A percentile compares a stretch with the other conserved stretches of the same genome.
These are phyloP conservation scores for Lepidium didymum DNA, from an alignment of 345 rosid genomes.

Conservation along the genomic window DNA sequence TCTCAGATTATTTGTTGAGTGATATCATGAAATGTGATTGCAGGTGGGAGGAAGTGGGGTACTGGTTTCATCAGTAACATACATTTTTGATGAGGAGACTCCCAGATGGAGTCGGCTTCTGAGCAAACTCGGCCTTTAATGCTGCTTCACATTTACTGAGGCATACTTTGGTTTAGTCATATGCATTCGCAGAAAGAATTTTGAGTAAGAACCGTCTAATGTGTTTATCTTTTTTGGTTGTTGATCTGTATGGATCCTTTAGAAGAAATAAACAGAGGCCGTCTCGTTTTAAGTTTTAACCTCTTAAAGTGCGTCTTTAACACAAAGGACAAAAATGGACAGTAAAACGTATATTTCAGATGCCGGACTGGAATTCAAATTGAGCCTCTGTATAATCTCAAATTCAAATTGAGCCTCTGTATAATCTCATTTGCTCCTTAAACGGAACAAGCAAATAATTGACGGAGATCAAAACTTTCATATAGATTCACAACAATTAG, in stretches of 20 bases:
- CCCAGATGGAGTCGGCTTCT: slow-evolving; percentile 84
- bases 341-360: not conserved
- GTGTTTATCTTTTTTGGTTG: not conserved
- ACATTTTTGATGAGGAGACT: slow-evolving; percentile 88
- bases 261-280: not conserved
- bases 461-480: not conserved
- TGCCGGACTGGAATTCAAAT: not conserved
- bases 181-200: not conserved
- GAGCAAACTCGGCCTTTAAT: slow-evolving; percentile 45
- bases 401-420: no score
- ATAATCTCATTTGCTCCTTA: not conserved
- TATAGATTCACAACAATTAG: not conserved
- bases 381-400: not conserved
- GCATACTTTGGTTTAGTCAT: not conserved
- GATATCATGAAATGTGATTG: slow-evolving; percentile 19
- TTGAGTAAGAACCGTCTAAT: not conserved
- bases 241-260: not conserved
- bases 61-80: slow-evolving; percentile 78
- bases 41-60: slow-evolving; percentile 95
- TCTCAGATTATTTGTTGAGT: not conserved
- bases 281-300: not conserved
- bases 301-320: not conserved
- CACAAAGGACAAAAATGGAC: not conserved
- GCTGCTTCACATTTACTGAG: not conserved
- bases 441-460: not conserved